Conservation (phyloP, 768 basidiomycete species). For the Boletus pseudopeckii region DNA sequence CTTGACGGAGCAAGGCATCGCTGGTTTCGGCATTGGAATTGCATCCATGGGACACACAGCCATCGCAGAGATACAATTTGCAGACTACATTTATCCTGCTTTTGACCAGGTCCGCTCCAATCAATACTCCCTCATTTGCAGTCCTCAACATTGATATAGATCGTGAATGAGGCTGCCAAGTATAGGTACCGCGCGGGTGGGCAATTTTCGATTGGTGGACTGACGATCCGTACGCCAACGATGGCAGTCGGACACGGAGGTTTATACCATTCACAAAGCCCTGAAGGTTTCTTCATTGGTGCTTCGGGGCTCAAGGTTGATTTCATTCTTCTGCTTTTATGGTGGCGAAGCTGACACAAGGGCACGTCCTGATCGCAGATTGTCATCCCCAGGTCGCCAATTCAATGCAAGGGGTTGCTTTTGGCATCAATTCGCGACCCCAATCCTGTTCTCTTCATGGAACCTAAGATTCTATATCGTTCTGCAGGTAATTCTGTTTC, state of each 20-base stretch:
- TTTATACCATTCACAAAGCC: conserved; percentile 92
- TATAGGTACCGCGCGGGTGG: conserved; percentile 88
- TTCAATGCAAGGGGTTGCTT: conserved; percentile 93
- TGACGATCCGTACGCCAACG: conserved; percentile 82
- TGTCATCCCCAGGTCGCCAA: conserved; percentile 91
- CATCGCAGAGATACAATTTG: conserved; percentile 91
- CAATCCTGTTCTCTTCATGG: conserved; percentile 94
- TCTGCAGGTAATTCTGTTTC: conserved; percentile 56
- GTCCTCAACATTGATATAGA: conserved; percentile 37
- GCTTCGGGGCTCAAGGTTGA: conserved; percentile 82
- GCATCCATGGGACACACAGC: conserved; percentile 93
- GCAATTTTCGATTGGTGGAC: conserved; percentile 72
- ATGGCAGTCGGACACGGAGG: conserved; percentile 95
- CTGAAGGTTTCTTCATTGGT: conserved; percentile 92
- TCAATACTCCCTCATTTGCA: background rate
- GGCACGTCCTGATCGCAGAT: conserved; percentile 34
- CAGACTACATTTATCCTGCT: conserved; percentile 90
- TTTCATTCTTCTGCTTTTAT: background rate
- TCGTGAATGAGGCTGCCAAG: conserved; percentile 96
- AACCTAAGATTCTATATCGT: conserved; percentile 90
- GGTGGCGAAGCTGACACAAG: background rate
- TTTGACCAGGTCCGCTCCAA: conserved; percentile 76
- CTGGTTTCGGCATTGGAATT: conserved; percentile 89
- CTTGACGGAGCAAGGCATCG: conserved; percentile 89
- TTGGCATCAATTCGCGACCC: conserved; percentile 86